A percentile compares a stretch with the other conserved stretches of the same genome.
phyloP scores from a whole-genome alignment of 352 stramenopile species.

The Peronospora destructor region DNA sequence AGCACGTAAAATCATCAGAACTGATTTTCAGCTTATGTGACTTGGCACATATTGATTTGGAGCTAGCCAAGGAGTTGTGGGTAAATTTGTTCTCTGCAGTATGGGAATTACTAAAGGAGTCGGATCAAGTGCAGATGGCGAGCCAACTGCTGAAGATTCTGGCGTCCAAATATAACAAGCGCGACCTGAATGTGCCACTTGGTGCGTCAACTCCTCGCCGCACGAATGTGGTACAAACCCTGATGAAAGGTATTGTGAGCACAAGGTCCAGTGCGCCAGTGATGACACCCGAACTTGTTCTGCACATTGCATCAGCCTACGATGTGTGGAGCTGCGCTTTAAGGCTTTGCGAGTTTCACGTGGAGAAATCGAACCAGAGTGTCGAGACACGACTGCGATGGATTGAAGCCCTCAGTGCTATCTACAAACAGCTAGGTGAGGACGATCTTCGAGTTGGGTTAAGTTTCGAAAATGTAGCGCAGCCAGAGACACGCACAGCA shows the following conservation, averaged over 20 bases:
- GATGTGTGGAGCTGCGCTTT: constrained; percentile 71
- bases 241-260: constrained; percentile 70
- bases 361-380: constrained; percentile 59
- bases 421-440: constrained; percentile 86
- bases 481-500: constrained; percentile 64
- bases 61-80: constrained; percentile 82
- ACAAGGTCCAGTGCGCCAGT: constrained; percentile 51
- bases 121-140: constrained; percentile 51
- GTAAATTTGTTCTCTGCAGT: constrained; percentile 60
- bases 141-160: constrained; percentile 68
- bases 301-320: constrained; percentile 78
- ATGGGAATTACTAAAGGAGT: constrained; percentile 41
- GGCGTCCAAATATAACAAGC: constrained; percentile 85
- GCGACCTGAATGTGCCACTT: constrained; percentile 72
- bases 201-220: constrained; percentile 36
- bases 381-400: constrained; percentile 73
- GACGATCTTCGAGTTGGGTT: constrained; percentile 75
- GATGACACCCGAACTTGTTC: constrained; percentile 76
- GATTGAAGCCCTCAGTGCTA: constrained; percentile 77
- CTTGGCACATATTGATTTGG: constrained; percentile 74
- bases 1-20: constrained; percentile 30
- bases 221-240: constrained; percentile 80
- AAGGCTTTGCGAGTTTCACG: constrained; percentile 78
- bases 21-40: constrained; percentile 52
- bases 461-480: constrained; percentile 66